phyloP scores from a whole-genome alignment of 805 yeast genomes.

The Sporopachydermia quercuum region DNA sequence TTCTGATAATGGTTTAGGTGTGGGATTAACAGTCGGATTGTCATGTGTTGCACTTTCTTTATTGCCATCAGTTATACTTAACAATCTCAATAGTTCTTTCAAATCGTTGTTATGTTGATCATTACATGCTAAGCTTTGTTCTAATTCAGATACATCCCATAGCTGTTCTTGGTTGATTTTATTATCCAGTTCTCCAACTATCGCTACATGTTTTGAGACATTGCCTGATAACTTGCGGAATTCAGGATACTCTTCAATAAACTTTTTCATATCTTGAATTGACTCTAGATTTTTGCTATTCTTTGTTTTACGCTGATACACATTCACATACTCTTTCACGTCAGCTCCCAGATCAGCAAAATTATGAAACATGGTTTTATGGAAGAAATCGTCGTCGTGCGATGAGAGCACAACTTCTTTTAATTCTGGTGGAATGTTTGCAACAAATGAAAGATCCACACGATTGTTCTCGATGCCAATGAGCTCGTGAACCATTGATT shows the following conservation, averaged over 20 bases:
- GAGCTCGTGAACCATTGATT: constrained; percentile 91
- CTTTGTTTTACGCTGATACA: constrained; percentile 69
- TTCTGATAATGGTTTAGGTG: constrained; percentile 26
- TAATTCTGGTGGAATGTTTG: constrained; percentile 43
- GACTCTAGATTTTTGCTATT: constrained; percentile 57
- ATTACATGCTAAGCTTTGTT: constrained; percentile 67
- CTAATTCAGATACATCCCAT: constrained; percentile 81
- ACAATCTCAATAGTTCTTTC: constrained; percentile 36
- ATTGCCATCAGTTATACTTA: constrained; percentile 19
- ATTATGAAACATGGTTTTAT: constrained; percentile 71
- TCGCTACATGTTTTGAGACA: constrained; percentile 82
- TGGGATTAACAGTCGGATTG: constrained; percentile 10
- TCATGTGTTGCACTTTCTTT: constrained; percentile 16
- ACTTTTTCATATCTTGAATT: constrained; percentile 78
- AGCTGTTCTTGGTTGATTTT: constrained; percentile 41
- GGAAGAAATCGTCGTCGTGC: constrained; percentile 63
- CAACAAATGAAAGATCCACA: constrained; percentile 45
- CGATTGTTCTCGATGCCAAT: constrained; percentile 72
- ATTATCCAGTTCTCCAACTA: constrained; percentile 76
- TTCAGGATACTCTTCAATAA: constrained; percentile 89
- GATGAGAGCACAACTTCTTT: constrained; percentile 49
- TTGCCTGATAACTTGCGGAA: constrained; percentile 77
- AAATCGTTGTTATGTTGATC: constrained; percentile 44
- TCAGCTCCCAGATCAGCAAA: constrained; percentile 91
- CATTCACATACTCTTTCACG: constrained; percentile 71